Percentiles rank a stretch among this genome's conserved stretches.
Conservation (phyloP, 805 yeast species). For the Blastobotrys robertii region DNA sequence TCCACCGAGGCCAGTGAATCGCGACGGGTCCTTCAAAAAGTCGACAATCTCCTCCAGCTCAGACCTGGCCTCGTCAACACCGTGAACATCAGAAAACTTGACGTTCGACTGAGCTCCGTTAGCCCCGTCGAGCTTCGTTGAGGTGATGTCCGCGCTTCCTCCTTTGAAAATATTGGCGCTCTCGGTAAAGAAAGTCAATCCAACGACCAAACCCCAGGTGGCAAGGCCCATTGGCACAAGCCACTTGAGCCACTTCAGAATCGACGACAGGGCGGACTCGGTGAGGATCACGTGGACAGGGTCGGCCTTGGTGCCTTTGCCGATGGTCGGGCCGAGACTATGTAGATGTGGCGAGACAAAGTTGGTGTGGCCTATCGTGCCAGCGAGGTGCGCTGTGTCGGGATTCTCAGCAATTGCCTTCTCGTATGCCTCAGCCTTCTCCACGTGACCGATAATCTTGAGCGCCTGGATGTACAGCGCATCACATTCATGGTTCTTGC, state of each 20-base stretch:
- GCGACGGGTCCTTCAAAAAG: slow-evolving; percentile 89
- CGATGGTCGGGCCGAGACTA: slow-evolving; percentile 1
- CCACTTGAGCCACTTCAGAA: slow-evolving; percentile 87
- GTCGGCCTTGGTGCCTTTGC: slow-evolving; percentile 36
- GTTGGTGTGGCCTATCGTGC: slow-evolving; percentile 1
- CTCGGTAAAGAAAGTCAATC: slow-evolving; percentile 71
- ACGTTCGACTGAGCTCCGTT: slow-evolving; percentile 83
- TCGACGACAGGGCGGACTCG: slow-evolving; percentile 67
- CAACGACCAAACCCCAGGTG: slow-evolving; percentile 72
- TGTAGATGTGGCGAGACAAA: too few species aligned
- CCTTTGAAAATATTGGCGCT: slow-evolving; percentile 69
- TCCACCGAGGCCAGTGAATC: slow-evolving; percentile 95
- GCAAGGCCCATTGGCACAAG: slow-evolving; percentile 69
- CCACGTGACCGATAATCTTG: slow-evolving; percentile 62
- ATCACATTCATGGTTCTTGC: slow-evolving; percentile 70
- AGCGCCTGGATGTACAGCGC: slow-evolving; percentile 73
- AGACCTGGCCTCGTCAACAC: slow-evolving; percentile 97
- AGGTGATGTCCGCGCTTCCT: slow-evolving; percentile 24
- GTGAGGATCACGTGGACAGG: slow-evolving; percentile 93
- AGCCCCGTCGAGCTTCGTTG: slow-evolving; percentile 62
- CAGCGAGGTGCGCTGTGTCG: slow-evolving; percentile 10
- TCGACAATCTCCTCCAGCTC: slow-evolving; percentile 98
- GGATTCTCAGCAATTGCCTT: slow-evolving; percentile 32
- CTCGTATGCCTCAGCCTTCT: slow-evolving; percentile 64
- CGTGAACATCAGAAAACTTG: slow-evolving; percentile 86